These are phyloP conservation scores for Tylopilus orsonianus DNA, from an alignment of 1,284 basidiomycete species.

Conservation along the genomic window DNA sequence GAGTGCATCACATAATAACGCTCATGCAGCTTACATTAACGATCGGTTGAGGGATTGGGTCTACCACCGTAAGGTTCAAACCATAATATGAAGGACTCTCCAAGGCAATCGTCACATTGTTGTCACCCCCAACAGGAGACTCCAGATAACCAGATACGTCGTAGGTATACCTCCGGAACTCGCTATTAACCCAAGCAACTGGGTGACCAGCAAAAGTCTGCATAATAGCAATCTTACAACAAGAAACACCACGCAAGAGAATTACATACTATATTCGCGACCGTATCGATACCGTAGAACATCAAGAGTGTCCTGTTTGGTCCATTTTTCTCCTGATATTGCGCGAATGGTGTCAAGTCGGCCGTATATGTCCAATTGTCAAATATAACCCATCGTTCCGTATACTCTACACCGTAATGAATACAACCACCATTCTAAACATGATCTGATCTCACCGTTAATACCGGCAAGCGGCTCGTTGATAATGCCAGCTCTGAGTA, in stretches of 20 bases:
- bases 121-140: constrained; percentile 30
- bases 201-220: constrained; percentile 52
- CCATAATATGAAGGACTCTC: constrained; percentile 53
- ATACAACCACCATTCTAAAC: too few relatives aligned
- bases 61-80: constrained; percentile 47
- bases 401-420: constrained; percentile 35
- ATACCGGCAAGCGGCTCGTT: too few relatives aligned
- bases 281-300: constrained; percentile 60
- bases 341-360: constrained; percentile 45
- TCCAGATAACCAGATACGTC: constrained; percentile 46
- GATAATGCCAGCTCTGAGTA: too few relatives aligned
- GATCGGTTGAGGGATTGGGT: too few relatives aligned
- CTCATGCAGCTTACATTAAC: constrained; percentile 4
- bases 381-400: background rate
- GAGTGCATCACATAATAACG: background rate
- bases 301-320: constrained; percentile 44
- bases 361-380: constrained; percentile 29
- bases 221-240: background rate
- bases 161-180: constrained; percentile 56
- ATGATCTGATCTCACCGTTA: too few relatives aligned
- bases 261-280: constrained; percentile 48
- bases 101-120: constrained; percentile 50
- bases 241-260: background rate
- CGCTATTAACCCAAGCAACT: constrained; percentile 56
- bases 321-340: constrained; percentile 19